Evolutionary conservation across 2,329 filamentous ascomycete genomes (phyloP).

Genomic region (Penicillium sp.): DNA sequence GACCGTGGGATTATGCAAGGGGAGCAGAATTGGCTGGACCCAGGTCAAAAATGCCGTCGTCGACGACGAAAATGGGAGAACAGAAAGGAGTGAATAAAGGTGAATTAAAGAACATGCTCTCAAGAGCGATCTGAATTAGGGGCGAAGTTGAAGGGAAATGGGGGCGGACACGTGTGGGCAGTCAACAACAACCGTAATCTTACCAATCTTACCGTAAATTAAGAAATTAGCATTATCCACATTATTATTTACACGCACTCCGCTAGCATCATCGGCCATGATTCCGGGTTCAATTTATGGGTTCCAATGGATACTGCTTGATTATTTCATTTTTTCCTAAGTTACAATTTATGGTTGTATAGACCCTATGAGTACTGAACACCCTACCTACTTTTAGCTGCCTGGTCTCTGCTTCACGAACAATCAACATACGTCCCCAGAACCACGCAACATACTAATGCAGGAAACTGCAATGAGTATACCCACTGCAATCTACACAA

Average conservation of each 20-base stretch:
- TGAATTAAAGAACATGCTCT: constrained; percentile 20
- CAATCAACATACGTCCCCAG: neutral
- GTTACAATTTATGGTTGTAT: too few species aligned
- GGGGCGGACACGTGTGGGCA: constrained; percentile 22
- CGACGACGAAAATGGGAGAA: constrained; percentile 5
- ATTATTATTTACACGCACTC: neutral
- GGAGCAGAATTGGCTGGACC: constrained; percentile 18
- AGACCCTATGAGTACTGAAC: too few species aligned
- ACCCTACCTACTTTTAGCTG: neutral
- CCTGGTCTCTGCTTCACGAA: neutral
- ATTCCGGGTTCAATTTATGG: neutral
- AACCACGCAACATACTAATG: neutral
- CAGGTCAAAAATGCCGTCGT: constrained; percentile 23
- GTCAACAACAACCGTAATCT: constrained; percentile 1
- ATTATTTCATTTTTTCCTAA: too few species aligned
- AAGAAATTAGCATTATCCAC: neutral
- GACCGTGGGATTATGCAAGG: constrained; percentile 24
- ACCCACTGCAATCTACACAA: neutral
- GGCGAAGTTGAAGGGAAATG: constrained; percentile 9
- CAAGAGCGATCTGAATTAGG: constrained; percentile 5
- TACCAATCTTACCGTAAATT: constrained; percentile 9
- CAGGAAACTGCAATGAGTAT: neutral
- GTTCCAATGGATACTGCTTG: neutral
- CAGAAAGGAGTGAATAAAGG: constrained; percentile 25
- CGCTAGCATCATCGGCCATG: neutral